A percentile compares a stretch with the other conserved stretches of the same genome.
Conservation (phyloP, 2,329 filamentous ascomycete species). For the Neobulgaria alba region DNA sequence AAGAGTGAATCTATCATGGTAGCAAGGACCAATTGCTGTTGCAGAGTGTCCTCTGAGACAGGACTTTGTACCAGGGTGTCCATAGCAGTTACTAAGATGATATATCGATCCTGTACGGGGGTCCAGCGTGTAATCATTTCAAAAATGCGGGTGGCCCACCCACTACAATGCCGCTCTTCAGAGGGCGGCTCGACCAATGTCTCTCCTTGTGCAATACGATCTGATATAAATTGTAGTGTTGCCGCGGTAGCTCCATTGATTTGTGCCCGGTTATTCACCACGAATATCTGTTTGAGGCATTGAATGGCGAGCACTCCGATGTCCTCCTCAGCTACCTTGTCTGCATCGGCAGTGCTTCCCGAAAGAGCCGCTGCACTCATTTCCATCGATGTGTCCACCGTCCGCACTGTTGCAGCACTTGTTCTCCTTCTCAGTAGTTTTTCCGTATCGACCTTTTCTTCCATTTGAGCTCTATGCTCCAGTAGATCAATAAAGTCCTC, state of each 20-base stretch:
- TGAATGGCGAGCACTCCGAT: constrained; percentile 76
- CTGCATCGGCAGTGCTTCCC: constrained; percentile 76
- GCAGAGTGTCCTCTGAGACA: constrained; percentile 61
- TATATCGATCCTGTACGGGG: constrained; percentile 88
- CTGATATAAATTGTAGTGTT: constrained; percentile 66
- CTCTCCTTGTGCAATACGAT: constrained; percentile 44
- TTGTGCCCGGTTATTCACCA: constrained; percentile 72
- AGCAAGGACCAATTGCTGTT: constrained; percentile 65
- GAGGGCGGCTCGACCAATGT: constrained; percentile 40
- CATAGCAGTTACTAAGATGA: constrained; percentile 75
- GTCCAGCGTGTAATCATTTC: constrained; percentile 77
- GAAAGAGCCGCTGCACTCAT: constrained; percentile 65
- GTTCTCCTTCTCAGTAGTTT: constrained; percentile 57
- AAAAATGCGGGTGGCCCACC: constrained; percentile 79
- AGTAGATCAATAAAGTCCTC: constrained; percentile 62
- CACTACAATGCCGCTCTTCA: constrained; percentile 40
- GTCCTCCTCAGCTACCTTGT: constrained; percentile 83
- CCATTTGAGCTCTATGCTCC: constrained; percentile 55
- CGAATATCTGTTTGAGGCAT: constrained; percentile 79
- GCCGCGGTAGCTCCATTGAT: constrained; percentile 68
- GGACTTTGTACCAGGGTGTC: constrained; percentile 64
- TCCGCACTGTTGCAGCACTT: constrained; percentile 72
- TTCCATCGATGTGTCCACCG: constrained; percentile 53
- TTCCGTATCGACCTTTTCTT: constrained; percentile 61
- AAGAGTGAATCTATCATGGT: constrained; percentile 76